Evolutionary conservation across 805 yeast species (phyloP).

Genomic region (Kuraishia capsulata): DNA sequence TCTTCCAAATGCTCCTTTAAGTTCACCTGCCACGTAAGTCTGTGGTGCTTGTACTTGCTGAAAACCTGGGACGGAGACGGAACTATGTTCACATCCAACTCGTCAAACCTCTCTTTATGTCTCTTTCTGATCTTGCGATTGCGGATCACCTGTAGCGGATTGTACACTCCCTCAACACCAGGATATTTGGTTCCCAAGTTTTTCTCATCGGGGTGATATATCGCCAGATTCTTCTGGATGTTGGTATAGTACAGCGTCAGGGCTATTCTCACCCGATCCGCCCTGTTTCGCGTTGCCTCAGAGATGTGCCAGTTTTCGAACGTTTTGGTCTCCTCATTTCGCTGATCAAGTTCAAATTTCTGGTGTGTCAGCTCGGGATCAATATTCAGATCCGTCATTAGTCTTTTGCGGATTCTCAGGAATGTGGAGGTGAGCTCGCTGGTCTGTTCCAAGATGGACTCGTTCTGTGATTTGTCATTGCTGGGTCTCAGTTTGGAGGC

Average conservation of each 20-base stretch:
- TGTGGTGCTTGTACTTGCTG: constrained; percentile 32
- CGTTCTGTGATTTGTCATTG: not conserved
- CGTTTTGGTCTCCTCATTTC: not conserved
- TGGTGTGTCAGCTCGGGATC: constrained; percentile 19
- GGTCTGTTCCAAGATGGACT: constrained; percentile 16
- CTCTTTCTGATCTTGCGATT: constrained; percentile 53
- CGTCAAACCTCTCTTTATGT: constrained; percentile 37
- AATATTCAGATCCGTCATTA: constrained; percentile 33
- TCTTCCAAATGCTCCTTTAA: constrained; percentile 51
- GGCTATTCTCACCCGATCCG: constrained; percentile 38
- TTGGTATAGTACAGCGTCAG: constrained; percentile 40
- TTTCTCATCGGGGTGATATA: constrained; percentile 14
- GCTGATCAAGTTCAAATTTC: constrained; percentile 1
- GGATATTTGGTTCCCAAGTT: constrained; percentile 19
- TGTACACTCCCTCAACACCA: constrained; percentile 61
- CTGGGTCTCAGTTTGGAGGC: not conserved
- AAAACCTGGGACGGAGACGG: constrained; percentile 64
- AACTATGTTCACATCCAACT: constrained; percentile 33
- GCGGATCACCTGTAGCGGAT: constrained; percentile 77
- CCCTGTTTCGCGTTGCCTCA: constrained; percentile 22
- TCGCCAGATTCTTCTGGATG: constrained; percentile 31
- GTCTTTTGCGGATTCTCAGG: constrained; percentile 30
- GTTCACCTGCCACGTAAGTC: constrained; percentile 57
- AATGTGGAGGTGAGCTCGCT: constrained; percentile 29
- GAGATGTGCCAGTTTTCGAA: not conserved